Evolutionary conservation across 139 green algal genomes (phyloP), one percentile per base, ranked within the genome.

Genomic region (Auxenochlorella protothecoides): DNA sequence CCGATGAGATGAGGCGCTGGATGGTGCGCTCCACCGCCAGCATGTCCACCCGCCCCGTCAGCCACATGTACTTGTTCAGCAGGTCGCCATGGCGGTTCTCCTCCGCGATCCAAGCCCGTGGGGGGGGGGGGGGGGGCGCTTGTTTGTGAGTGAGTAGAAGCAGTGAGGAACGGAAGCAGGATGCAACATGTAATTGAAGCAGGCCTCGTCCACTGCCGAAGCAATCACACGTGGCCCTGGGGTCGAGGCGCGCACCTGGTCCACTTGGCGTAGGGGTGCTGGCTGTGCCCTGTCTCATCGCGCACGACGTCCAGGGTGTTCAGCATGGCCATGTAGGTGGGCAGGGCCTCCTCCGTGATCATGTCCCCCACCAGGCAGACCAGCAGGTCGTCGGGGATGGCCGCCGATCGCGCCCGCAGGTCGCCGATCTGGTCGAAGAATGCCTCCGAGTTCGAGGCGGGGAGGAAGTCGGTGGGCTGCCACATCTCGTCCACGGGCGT

Each of bases 241-340:
- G 27, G 27, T 44, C 12, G 59, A n/a, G 59, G 59, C 27, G 10
- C 63, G 2, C 51, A 72, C 69, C 69, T 52, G 0, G 87, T 97
- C 81, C 81, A 91, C 69, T 78, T 81, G 71, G 81, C 94, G 89
- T 93, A 99, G 14, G 92, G 79, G 10, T 72, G n/a, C 60, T 71
- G 66, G 51, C 55, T 55, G 27, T 59, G 44, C 9, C 70, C 74
- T 66, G 87, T 97, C 80, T 97, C 89, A 72, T 98, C 93, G 11
- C 89, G 77, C 16, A 94, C 91, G 53, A 92, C 95, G 70, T 99
- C 95, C 63, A 99, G 85, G 5, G 93, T 97, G 87, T 99, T 99
- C 53, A 99, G 83, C 95, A 99, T 99, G 79, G 91, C 94, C 94
- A 98, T 97, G 85, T 99, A 99, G 16, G 94, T 99, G 55, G 95